phyloP scores from a whole-genome alignment of 345 rosid species.

The Pelargonium nanum region DNA sequence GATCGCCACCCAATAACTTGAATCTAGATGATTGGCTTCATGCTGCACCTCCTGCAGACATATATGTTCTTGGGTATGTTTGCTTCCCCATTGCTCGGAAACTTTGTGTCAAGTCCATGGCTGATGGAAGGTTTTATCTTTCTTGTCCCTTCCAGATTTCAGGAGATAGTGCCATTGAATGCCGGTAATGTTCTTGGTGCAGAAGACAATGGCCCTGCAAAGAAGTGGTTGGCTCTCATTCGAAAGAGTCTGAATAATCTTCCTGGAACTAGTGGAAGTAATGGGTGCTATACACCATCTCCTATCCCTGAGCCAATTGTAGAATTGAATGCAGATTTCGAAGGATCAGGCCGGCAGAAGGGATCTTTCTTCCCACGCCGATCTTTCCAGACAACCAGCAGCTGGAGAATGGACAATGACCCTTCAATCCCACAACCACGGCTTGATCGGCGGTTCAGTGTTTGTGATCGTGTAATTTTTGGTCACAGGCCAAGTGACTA shows the following conservation, averaged over 20 bases:
- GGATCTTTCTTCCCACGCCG: neutral
- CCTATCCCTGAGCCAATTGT: slow-evolving; percentile 71
- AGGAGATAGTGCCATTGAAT: slow-evolving; percentile 15
- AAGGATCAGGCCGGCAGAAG: neutral
- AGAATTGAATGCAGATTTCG: neutral
- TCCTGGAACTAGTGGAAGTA: neutral
- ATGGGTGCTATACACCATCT: neutral
- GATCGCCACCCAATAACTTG: neutral
- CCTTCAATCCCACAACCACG: slow-evolving; percentile 53
- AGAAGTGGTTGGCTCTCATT: slow-evolving; percentile 12
- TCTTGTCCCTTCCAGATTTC: slow-evolving; percentile 7
- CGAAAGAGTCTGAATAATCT: slow-evolving; percentile 15
- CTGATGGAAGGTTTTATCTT: no score
- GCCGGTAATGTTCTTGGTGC: slow-evolving; percentile 13
- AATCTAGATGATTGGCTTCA: neutral
- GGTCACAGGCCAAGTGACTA: no score
- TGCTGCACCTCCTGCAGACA: neutral
- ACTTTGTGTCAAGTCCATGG: no score
- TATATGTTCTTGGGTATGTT: slow-evolving; percentile 3
- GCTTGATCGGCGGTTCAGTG: slow-evolving; percentile 77
- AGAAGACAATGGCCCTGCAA: slow-evolving; percentile 1
- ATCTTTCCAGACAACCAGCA: neutral
- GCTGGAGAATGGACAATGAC: slow-evolving; percentile 40
- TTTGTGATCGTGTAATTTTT: slow-evolving; percentile 79
- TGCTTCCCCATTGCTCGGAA: neutral